Conservation (phyloP, 768 basidiomycete genomes). For the Mycena vitilis region DNA sequence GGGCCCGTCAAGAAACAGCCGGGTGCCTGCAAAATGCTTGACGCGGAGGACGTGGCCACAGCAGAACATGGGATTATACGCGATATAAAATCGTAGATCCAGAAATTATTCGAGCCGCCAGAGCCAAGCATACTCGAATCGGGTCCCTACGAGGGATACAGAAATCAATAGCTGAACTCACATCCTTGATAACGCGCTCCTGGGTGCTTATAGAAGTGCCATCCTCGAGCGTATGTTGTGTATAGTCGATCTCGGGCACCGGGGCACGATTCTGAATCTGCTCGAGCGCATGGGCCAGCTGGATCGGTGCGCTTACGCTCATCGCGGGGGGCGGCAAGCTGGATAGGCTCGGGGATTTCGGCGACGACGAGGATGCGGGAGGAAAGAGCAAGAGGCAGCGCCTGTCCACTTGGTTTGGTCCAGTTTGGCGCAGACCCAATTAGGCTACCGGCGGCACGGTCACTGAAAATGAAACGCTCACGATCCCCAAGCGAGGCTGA, state of each 20-base stretch:
- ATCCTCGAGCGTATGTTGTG: slow-evolving; percentile 93
- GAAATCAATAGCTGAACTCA: slow-evolving; percentile 51
- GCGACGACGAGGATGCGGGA: slow-evolving; percentile 13
- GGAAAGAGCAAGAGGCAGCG: slow-evolving; percentile 12
- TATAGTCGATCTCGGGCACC: slow-evolving; percentile 84
- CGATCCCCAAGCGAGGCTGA: slow-evolving; percentile 13
- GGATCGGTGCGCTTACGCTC: slow-evolving; percentile 47
- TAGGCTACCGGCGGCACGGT: slow-evolving; percentile 25
- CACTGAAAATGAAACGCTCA: too few species aligned
- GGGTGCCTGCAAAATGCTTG: too few species aligned
- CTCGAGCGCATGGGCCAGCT: slow-evolving; percentile 75
- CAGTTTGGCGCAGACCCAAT: slow-evolving; percentile 14
- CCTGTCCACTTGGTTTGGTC: slow-evolving; percentile 20
- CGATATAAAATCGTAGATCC: slow-evolving; percentile 6
- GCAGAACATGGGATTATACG: background rate
- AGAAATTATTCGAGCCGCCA: background rate
- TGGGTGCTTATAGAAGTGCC: slow-evolving; percentile 92
- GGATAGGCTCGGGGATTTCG: background rate
- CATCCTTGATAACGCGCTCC: slow-evolving; percentile 97
- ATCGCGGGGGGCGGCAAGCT: slow-evolving; percentile 43
- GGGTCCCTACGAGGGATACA: background rate
- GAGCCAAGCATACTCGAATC: slow-evolving; percentile 28
- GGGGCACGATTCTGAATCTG: slow-evolving; percentile 67
- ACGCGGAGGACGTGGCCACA: too few species aligned
- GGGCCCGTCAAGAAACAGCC: too few species aligned